Conservation (phyloP, 768 basidiomycete genomes). For the Rhizopogon vinicolor region DNA sequence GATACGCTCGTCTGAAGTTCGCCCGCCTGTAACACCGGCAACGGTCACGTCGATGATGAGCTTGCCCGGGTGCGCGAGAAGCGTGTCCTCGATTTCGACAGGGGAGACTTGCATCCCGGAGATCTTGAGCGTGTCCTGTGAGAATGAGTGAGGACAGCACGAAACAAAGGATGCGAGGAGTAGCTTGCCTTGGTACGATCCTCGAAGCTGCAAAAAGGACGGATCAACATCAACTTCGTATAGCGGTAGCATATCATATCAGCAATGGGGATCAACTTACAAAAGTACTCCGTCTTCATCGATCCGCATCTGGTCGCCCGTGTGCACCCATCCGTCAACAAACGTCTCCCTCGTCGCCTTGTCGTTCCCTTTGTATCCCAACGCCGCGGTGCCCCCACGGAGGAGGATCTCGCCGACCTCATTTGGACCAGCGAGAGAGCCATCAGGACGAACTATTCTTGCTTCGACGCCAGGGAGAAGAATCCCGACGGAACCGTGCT, state of each 20-base stretch:
- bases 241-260: neutral
- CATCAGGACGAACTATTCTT: conserved; percentile 48
- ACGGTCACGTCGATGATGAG: conserved; percentile 60
- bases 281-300: conserved; percentile 55
- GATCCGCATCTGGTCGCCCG: conserved; percentile 59
- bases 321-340: conserved; percentile 59
- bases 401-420: conserved; percentile 63
- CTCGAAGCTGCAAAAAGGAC: conserved; percentile 42
- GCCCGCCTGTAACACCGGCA: conserved; percentile 64
- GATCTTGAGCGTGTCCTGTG: conserved; percentile 66
- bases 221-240: neutral
- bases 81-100: conserved; percentile 59
- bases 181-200: conserved; percentile 56
- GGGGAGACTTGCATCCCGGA: conserved; percentile 74
- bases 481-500: conserved; percentile 43
- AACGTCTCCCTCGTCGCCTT: conserved; percentile 59
- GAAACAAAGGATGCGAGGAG: conserved; percentile 13
- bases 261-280: conserved; percentile 28
- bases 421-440: conserved; percentile 42
- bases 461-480: conserved; percentile 56
- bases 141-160: neutral
- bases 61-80: conserved; percentile 52
- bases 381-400: conserved; percentile 40
- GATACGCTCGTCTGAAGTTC: conserved; percentile 59
- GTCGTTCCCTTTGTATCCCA: conserved; percentile 66